Evolutionary conservation across 2,329 filamentous ascomycete species (phyloP).

Genomic region (Metarhizium anisopliae): DNA sequence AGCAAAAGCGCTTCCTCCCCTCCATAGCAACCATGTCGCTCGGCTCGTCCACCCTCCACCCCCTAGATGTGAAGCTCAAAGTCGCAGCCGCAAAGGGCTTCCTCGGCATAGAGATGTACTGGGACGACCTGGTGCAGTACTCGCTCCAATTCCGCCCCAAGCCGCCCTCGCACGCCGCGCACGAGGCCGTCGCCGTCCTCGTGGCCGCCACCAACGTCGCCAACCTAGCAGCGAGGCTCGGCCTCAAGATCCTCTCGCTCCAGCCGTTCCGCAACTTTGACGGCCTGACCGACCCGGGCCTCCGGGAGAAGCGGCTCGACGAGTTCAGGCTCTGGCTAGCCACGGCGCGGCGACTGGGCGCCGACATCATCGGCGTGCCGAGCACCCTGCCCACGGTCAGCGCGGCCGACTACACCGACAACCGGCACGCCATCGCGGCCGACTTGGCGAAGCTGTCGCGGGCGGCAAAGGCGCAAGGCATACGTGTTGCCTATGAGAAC

Average conservation of each 20-base stretch:
- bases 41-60: constrained; percentile 7
- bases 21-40: constrained; percentile 16
- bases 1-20: background rate
- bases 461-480: constrained; percentile 1
- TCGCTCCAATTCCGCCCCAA: background rate
- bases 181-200: background rate
- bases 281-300: constrained; percentile 7
- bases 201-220: background rate
- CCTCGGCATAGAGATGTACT: constrained; percentile 13
- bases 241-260: constrained; percentile 10
- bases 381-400: constrained; percentile 4
- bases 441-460: background rate
- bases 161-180: no score
- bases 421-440: background rate
- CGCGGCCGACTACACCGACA: background rate
- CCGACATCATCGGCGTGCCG: constrained; percentile 12
- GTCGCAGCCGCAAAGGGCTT: constrained; percentile 5
- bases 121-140: constrained; percentile 11
- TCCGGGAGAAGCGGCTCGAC: background rate
- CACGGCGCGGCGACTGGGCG: constrained; percentile 7
- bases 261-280: constrained; percentile 14
- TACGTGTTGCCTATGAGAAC: constrained; percentile 13
- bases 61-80: constrained; percentile 10
- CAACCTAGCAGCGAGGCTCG: background rate
- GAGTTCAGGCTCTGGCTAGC: constrained; percentile 9